These are phyloP conservation scores for Parachaetomium inaequale DNA, from an alignment of 495 filamentous ascomycete genomes.

Conservation along the genomic window DNA sequence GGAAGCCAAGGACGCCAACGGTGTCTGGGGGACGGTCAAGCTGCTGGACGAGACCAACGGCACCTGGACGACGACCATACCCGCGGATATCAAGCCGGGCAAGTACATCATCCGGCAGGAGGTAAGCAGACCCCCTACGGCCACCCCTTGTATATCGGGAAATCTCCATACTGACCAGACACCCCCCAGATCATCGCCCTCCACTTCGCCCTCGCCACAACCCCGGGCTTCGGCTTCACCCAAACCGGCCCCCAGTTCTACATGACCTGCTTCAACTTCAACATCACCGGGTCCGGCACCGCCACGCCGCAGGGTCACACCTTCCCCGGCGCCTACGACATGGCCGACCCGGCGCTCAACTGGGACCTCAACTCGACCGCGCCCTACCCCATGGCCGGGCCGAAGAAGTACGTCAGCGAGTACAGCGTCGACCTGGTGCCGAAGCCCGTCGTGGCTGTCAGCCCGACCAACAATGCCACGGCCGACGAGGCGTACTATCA, in stretches of 20 bases:
- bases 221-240: conserved; percentile 16
- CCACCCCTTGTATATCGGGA: background rate
- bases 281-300: conserved; percentile 56
- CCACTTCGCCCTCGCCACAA: conserved; percentile 20
- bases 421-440: conserved; percentile 5
- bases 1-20: conserved; percentile 46
- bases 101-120: conserved; percentile 64
- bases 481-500: conserved; percentile 8
- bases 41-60: conserved; percentile 44
- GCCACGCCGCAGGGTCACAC: conserved; percentile 48
- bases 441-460: background rate
- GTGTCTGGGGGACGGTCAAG: conserved; percentile 53
- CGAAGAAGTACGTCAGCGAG: conserved; percentile 1
- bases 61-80: conserved; percentile 56
- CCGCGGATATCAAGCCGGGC: conserved; percentile 50
- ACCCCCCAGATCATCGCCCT: conserved; percentile 25
- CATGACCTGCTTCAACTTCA: conserved; percentile 61
- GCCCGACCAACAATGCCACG: conserved; percentile 4
- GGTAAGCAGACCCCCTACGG: conserved; percentile 30
- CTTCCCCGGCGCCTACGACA: conserved; percentile 52
- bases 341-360: conserved; percentile 41
- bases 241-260: conserved; percentile 59
- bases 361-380: conserved; percentile 15
- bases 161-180: no score
- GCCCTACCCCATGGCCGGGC: conserved; percentile 20